Conservation (phyloP, 148 eudicot genomes). For the Nepenthes mirabilis region DNA sequence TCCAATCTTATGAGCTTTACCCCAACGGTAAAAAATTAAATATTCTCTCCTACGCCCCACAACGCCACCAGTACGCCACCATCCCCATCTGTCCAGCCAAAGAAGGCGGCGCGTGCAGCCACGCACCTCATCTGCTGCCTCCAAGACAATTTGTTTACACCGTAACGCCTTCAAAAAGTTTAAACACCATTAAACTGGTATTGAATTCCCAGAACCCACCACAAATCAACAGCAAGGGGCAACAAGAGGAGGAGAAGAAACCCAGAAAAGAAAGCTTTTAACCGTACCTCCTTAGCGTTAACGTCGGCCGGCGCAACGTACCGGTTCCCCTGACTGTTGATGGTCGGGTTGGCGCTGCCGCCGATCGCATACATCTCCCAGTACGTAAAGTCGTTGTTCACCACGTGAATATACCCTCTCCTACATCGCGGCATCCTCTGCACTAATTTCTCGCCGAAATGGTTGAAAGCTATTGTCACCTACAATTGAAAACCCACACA, state of each 20-base stretch:
- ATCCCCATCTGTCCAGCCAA: neutral
- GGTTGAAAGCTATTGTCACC: slow-evolving; percentile 41
- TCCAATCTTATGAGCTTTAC: too few relatives aligned
- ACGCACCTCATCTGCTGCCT: neutral
- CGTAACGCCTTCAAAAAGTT: neutral
- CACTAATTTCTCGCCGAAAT: slow-evolving; percentile 37
- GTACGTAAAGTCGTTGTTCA: slow-evolving; percentile 36
- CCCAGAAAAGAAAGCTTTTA: neutral
- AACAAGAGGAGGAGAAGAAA: neutral
- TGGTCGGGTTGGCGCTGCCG: slow-evolving; percentile 51
- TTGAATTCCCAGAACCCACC: neutral
- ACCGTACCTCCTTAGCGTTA: slow-evolving; percentile 31
- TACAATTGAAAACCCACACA: neutral
- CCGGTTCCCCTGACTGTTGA: slow-evolving; percentile 54
- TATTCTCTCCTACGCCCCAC: too few relatives aligned
- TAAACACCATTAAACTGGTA: neutral
- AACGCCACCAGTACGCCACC: neutral
- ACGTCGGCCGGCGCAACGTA: slow-evolving; percentile 29
- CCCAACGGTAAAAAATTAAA: too few relatives aligned
- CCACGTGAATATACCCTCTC: slow-evolving; percentile 39
- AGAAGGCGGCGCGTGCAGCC: neutral
- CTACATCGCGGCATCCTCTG: slow-evolving; percentile 60
- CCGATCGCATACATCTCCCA: slow-evolving; percentile 53
- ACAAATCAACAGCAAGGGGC: neutral
- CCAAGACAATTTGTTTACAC: neutral